Conservation (phyloP, 768 basidiomycete genomes). For the Tricholoma hemisulphureum region DNA sequence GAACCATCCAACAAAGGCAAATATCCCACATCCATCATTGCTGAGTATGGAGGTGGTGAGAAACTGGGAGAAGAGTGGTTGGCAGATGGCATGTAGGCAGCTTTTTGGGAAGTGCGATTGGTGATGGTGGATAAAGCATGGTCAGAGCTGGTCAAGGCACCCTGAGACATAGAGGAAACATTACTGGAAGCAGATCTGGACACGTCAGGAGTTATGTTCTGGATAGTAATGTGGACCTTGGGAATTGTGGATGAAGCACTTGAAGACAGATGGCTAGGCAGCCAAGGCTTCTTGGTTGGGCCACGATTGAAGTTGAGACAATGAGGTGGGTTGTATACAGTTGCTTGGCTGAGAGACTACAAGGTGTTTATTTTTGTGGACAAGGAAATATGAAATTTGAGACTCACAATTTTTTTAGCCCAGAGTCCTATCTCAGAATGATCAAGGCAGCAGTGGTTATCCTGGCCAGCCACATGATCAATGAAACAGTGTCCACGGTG, state of each 20-base stretch:
- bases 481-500: background rate
- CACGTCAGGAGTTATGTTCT: background rate
- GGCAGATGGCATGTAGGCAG: background rate
- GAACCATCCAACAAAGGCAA: background rate
- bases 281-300: background rate
- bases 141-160: background rate
- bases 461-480: background rate
- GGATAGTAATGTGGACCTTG: background rate
- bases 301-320: background rate
- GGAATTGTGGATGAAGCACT: background rate
- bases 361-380: background rate
- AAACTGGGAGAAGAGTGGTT: background rate
- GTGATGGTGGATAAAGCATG: background rate
- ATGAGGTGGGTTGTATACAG: background rate
- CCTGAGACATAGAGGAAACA: background rate
- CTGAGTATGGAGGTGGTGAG: background rate
- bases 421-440: background rate
- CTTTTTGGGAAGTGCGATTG: background rate
- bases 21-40: background rate
- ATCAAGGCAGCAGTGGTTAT: background rate
- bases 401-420: background rate
- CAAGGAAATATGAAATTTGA: background rate
- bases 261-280: background rate
- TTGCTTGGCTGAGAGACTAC: background rate
- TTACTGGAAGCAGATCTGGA: background rate